Evolutionary conservation across 768 basidiomycete species (phyloP), one percentile per base, ranked within the genome.

Genomic region (Tricholoma matsutake): DNA sequence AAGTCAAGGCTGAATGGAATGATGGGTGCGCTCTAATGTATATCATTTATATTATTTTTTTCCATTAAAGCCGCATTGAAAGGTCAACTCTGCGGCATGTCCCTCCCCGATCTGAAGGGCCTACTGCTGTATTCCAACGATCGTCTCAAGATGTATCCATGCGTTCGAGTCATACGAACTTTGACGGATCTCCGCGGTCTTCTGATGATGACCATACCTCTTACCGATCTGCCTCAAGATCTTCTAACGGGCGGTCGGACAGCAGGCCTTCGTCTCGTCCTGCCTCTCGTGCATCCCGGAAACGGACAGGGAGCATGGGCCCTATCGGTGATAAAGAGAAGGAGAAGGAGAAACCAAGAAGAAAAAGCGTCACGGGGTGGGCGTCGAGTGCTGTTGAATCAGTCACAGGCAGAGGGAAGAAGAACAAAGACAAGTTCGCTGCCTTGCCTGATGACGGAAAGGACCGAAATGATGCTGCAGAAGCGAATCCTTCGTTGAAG

Each of bases 1-100:
- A 92, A 32, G 83, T 87, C 53, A 87, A 83, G 67, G 73, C 76
- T 0, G 79, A 81, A 8, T 96, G 92, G 93, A 78, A 81, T 43
- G 79, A 83, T 60, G 81, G 80, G 89, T 92, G 61, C 56, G 83
- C 76, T 18, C 25, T 51, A 6, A 32, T 54, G 43, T 6, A 29
- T 35, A 47, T 61, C 13, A 41, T 57, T 25, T 25, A 25, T 25
- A n/a, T 22, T 45, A 18, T 7, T 47, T 16, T 41, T 32, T 18
- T 20, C 6, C 37, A 54, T 5, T 25, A 43, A n/a, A 16, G 6
- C 20, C 47, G 7, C 18, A 41, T 45, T 16, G 52, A 25, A 37
- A 66, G 65, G 54, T 61, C 58, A 37, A 31, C 43, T 14, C 29
- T 56, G 1, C 8, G 32, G 58, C 66, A 63, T 54, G 60, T 54